Conservation (phyloP, 2,329 filamentous ascomycete genomes). For the Monilinia polystroma region DNA sequence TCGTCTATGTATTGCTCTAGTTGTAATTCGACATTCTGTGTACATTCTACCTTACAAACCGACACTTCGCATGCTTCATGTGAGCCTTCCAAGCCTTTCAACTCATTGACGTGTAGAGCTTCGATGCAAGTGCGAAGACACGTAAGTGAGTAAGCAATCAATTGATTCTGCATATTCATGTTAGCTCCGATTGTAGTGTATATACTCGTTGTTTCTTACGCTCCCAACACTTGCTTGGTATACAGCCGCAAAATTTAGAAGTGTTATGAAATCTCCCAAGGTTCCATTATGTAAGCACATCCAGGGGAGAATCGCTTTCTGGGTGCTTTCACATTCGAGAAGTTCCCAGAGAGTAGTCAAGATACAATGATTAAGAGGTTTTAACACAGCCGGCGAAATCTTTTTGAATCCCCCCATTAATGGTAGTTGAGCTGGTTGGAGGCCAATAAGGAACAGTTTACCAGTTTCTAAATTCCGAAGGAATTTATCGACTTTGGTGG, state of each 20-base stretch:
- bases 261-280: constrained; percentile 8
- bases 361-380: constrained; percentile 21
- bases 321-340: constrained; percentile 14
- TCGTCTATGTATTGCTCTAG: constrained; percentile 25
- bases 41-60: constrained; percentile 27
- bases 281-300: constrained; percentile 2
- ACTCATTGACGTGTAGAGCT: constrained; percentile 22
- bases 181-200: neutral
- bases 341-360: constrained; percentile 22
- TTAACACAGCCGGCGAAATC: constrained; percentile 9
- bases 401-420: neutral
- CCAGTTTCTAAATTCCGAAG: neutral
- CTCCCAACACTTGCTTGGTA: constrained; percentile 17
- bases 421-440: neutral
- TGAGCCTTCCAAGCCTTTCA: neutral
- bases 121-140: constrained; percentile 30
- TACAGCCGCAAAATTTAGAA: constrained; percentile 14
- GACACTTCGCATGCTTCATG: constrained; percentile 16
- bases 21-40: constrained; percentile 18
- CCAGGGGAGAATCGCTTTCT: constrained; percentile 12
- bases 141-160: constrained; percentile 30
- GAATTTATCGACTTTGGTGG: neutral
- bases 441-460: neutral
- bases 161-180: constrained; percentile 25
- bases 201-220: neutral